A percentile compares a stretch with the other conserved stretches of the same genome.
Conservation (phyloP, 2,329 filamentous ascomycete species). For the Curvularia verruculosa region DNA sequence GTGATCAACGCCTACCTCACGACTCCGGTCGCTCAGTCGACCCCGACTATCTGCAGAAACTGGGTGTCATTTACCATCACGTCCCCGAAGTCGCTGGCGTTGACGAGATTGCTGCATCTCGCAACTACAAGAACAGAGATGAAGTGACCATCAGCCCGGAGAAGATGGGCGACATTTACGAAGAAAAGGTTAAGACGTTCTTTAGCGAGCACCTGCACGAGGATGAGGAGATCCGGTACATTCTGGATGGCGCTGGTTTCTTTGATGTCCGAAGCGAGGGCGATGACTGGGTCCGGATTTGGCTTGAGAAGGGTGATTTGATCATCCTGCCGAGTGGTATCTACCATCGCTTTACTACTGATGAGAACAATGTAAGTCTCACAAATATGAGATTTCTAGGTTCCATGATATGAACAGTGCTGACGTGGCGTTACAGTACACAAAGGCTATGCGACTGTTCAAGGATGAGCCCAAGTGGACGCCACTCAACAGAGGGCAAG, state of each 20-base stretch:
- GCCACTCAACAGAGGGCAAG: conserved; percentile 77
- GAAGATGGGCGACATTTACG: conserved; percentile 85
- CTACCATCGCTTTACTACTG: conserved; percentile 96
- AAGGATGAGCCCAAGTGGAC: conserved; percentile 99
- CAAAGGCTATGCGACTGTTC: conserved; percentile 95
- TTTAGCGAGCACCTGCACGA: conserved; percentile 97
- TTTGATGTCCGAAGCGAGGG: conserved; percentile 87
- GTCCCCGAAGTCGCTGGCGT: conserved; percentile 69
- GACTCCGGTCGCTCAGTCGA: conserved; percentile 77
- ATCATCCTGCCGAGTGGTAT: conserved; percentile 94
- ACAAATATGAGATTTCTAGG: background rate
- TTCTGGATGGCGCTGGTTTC: conserved; percentile 84
- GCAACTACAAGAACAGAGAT: conserved; percentile 93
- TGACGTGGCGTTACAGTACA: conserved; percentile 66
- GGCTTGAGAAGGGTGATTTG: conserved; percentile 83
- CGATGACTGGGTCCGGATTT: conserved; percentile 89
- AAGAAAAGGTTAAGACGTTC: conserved; percentile 91
- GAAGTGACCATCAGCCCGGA: conserved; percentile 86
- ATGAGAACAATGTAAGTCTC: conserved; percentile 80
- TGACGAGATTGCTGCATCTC: conserved; percentile 72
- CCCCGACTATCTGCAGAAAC: conserved; percentile 67
- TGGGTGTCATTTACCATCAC: conserved; percentile 82
- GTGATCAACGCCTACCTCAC: conserved; percentile 91
- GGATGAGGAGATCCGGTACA: conserved; percentile 97
- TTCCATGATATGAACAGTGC: background rate